A percentile compares a stretch with the other conserved stretches of the same genome.
phyloP scores from a whole-genome alignment of 768 basidiomycete genomes.

The Filobasidium wieringae region DNA sequence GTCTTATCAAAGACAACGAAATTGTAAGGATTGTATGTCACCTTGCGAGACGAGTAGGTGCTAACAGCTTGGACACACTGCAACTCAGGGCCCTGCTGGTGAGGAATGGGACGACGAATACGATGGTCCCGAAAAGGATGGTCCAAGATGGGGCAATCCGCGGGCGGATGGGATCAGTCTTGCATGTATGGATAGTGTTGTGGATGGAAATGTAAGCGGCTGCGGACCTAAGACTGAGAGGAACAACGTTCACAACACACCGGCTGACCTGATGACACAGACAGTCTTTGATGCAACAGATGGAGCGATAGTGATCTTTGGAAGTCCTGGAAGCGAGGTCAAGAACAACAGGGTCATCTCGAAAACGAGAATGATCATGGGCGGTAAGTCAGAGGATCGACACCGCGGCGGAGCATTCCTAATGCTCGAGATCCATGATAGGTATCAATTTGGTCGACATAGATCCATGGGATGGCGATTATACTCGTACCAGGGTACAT shows the following conservation, averaged over 20 bases:
- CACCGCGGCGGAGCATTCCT: background rate
- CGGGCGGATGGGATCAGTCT: slow-evolving; percentile 39
- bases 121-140: slow-evolving; percentile 28
- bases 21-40: no score
- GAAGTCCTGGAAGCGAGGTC: slow-evolving; percentile 33
- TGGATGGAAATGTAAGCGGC: slow-evolving; percentile 35
- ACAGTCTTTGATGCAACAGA: slow-evolving; percentile 38
- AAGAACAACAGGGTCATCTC: slow-evolving; percentile 33
- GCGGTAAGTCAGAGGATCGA: slow-evolving; percentile 21
- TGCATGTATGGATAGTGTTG: slow-evolving; percentile 38
- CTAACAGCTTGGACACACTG: no score
- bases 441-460: slow-evolving; percentile 40
- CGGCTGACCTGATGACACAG: slow-evolving; percentile 20
- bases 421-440: background rate
- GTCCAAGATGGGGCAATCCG: slow-evolving; percentile 33
- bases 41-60: no score
- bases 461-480: slow-evolving; percentile 39
- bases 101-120: slow-evolving; percentile 41
- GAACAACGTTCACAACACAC: background rate
- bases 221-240: background rate
- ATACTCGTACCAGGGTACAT: slow-evolving; percentile 29
- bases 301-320: slow-evolving; percentile 39
- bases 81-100: slow-evolving; percentile 35
- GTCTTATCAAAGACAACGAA: slow-evolving; percentile 30
- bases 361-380: slow-evolving; percentile 32